Conservation (phyloP, 805 yeast species). For the Kodamaea laetipori region DNA sequence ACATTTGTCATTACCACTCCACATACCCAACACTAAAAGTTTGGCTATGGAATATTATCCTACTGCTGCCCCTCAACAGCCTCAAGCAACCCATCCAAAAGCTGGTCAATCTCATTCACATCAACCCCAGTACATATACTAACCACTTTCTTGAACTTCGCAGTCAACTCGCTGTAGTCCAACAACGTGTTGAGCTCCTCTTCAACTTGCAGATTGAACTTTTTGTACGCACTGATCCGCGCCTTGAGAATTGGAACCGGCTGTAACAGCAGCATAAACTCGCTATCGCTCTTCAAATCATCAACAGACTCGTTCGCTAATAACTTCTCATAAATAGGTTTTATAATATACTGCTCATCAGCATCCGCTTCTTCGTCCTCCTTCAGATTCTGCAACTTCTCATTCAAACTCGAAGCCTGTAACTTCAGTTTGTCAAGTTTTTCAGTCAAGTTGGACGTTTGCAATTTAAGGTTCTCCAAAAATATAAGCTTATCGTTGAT, state of each 20-base stretch:
- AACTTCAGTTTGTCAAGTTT: constrained; percentile 24
- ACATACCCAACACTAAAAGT: too few relatives aligned
- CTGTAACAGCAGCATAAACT: constrained; percentile 42
- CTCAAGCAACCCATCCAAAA: constrained; percentile 80
- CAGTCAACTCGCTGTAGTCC: constrained; percentile 43
- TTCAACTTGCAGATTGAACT: constrained; percentile 61
- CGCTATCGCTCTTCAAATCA: constrained; percentile 27
- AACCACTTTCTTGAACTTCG: constrained; percentile 84
- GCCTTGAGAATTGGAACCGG: constrained; percentile 61
- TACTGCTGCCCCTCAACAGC: constrained; percentile 77
- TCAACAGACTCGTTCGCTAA: constrained; percentile 28
- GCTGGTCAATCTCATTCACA: constrained; percentile 73
- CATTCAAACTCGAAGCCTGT: constrained; percentile 20
- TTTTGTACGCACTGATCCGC: constrained; percentile 75
- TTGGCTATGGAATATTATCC: too few relatives aligned
- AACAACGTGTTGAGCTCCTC: constrained; percentile 53
- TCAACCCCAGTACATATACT: constrained; percentile 88
- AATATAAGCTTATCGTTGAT: constrained; percentile 38
- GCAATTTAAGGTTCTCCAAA: constrained; percentile 54
- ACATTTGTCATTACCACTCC: too few relatives aligned
- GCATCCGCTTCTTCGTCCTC: constrained; percentile 40
- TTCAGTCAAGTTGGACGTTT: constrained; percentile 43
- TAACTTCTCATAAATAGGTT: constrained; percentile 59
- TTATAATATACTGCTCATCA: constrained; percentile 79
- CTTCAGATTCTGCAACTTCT: constrained; percentile 20